A percentile compares a stretch with the other conserved stretches of the same genome.
phyloP scores from a whole-genome alignment of 2,329 filamentous ascomycete species.

The Fusarium napiforme region DNA sequence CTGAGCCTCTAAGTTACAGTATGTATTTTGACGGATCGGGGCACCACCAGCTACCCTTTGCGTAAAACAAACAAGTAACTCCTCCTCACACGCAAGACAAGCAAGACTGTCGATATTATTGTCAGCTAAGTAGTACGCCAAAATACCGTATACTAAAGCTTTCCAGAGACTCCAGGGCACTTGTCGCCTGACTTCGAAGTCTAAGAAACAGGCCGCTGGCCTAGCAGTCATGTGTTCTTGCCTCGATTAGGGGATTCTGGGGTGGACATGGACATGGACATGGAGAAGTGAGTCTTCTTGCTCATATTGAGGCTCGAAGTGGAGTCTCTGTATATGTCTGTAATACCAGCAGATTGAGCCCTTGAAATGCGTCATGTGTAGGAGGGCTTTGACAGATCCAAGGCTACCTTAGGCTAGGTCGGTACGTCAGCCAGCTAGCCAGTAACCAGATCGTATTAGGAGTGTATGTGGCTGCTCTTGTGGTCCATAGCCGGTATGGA shows the following conservation, averaged over 20 bases:
- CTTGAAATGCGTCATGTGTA: slow-evolving; percentile 1
- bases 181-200: slow-evolving; percentile 17
- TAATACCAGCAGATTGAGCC: background rate
- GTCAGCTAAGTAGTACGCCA: background rate
- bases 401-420: background rate
- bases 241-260: slow-evolving; percentile 27
- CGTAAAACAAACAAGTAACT: background rate
- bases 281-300: background rate
- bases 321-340: background rate
- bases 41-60: background rate
- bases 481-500: background rate
- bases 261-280: slow-evolving; percentile 12
- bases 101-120: slow-evolving; percentile 6
- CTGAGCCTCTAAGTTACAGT: background rate
- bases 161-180: slow-evolving; percentile 3
- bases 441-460: background rate
- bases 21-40: background rate
- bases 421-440: background rate
- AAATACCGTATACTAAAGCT: background rate
- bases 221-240: slow-evolving; percentile 8
- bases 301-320: slow-evolving; percentile 20
- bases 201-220: slow-evolving; percentile 6
- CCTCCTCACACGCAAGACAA: background rate
- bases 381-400: slow-evolving; percentile 16
- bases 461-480: background rate